phyloP scores from a whole-genome alignment of 148 eudicot genomes.

The Nyssa sinensis region DNA sequence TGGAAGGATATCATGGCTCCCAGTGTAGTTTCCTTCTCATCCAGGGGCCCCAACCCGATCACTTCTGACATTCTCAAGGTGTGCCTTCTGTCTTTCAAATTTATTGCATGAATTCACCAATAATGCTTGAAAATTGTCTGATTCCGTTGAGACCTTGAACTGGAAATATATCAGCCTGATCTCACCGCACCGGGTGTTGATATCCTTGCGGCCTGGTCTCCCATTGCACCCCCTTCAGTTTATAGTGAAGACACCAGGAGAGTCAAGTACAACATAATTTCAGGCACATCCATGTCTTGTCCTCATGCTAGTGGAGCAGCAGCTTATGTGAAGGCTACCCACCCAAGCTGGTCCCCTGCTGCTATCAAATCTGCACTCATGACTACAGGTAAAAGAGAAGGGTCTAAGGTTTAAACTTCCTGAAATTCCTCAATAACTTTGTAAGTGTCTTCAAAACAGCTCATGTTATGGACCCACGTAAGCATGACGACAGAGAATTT shows the following conservation, averaged over 20 bases:
- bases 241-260: not conserved
- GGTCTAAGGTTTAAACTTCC: not conserved
- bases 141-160: no score
- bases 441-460: no score
- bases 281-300: conserved; percentile 5
- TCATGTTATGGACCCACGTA: no score
- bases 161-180: conserved; percentile 7
- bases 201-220: not conserved
- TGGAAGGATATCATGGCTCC: no score
- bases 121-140: no score
- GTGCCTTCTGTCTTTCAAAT: no score
- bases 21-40: no score
- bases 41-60: not conserved
- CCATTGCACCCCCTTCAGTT: not conserved
- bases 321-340: not conserved
- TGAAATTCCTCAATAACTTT: not conserved
- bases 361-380: no score
- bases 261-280: not conserved
- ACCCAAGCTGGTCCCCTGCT: conserved; percentile 8
- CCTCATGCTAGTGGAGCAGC: conserved; percentile 2
- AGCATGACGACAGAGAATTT: no score
- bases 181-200: conserved; percentile 1
- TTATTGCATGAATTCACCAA: no score
- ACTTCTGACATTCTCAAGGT: not conserved
- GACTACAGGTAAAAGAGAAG: not conserved